phyloP scores from a whole-genome alignment of 768 basidiomycete species.

The Tricholoma terreum region DNA sequence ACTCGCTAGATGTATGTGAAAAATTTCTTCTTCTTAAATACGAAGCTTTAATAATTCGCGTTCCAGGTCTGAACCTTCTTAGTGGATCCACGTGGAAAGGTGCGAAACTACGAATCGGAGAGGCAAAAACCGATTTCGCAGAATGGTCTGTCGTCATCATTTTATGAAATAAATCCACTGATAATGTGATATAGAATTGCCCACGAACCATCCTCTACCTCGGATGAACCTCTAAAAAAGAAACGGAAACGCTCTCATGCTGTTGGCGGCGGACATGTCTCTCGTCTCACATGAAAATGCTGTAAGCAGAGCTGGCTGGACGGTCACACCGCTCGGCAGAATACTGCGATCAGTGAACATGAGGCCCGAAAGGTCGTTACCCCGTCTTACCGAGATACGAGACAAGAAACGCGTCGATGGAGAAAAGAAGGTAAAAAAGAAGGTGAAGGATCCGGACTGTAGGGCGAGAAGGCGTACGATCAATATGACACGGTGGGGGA shows the following conservation, averaged over 20 bases:
- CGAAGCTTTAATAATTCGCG: no score
- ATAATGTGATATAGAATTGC: constrained; percentile 27
- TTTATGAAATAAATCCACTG: no score
- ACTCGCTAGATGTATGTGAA: no score
- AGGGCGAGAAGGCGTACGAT: constrained; percentile 65
- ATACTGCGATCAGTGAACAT: no score
- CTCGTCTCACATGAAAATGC: no score
- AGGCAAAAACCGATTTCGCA: constrained; percentile 73
- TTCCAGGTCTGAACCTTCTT: constrained; percentile 64
- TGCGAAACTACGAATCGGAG: constrained; percentile 76
- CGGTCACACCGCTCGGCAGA: no score
- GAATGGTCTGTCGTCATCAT: constrained; percentile 61
- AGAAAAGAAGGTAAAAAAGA: constrained; percentile 40
- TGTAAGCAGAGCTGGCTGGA: no score
- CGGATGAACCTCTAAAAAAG: constrained; percentile 40
- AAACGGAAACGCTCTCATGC: constrained; percentile 30
- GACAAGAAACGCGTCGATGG: no score
- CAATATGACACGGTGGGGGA: constrained; percentile 71
- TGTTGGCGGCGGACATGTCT: constrained; percentile 57
- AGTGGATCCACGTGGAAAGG: constrained; percentile 89
- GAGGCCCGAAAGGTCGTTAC: no score
- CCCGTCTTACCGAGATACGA: constrained; percentile 26
- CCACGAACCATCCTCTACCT: constrained; percentile 30
- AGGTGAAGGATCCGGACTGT: constrained; percentile 44
- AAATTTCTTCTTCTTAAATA: no score